Evolutionary conservation across 768 basidiomycete species (phyloP).

Genomic region (Leucocoprinus sp.): DNA sequence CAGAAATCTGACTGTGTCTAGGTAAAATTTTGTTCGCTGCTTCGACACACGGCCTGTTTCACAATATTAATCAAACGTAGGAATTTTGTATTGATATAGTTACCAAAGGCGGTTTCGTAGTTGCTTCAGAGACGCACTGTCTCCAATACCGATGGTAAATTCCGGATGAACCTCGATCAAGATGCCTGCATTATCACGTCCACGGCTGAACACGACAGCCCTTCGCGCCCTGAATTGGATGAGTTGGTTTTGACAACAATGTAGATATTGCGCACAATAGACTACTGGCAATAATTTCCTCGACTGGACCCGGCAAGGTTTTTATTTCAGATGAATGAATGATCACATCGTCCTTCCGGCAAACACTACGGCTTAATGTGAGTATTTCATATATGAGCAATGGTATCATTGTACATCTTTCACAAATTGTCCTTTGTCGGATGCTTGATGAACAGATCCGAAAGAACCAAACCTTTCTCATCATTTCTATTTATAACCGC

Average conservation of each 20-base stretch:
- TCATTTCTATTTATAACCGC: too few species aligned
- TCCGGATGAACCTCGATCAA: slow-evolving; percentile 23
- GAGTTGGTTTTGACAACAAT: too few species aligned
- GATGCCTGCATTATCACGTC: slow-evolving; percentile 25
- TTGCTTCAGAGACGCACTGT: slow-evolving; percentile 18
- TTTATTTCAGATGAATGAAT: slow-evolving; percentile 29
- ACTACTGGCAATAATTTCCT: slow-evolving; percentile 19
- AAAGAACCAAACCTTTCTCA: slow-evolving; percentile 33
- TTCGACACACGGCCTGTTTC: slow-evolving; percentile 33
- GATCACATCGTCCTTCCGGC: slow-evolving; percentile 33
- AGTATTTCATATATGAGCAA: neutral
- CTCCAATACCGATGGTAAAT: slow-evolving; percentile 20
- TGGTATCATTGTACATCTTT: slow-evolving; percentile 26
- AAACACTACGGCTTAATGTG: slow-evolving; percentile 20
- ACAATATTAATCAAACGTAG: neutral
- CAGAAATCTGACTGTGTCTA: slow-evolving; percentile 37
- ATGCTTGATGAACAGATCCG: slow-evolving; percentile 35
- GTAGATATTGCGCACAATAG: slow-evolving; percentile 16
- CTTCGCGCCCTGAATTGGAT: slow-evolving; percentile 19
- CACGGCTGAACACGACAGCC: slow-evolving; percentile 37
- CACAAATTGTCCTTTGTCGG: slow-evolving; percentile 34
- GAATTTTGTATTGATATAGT: slow-evolving; percentile 5
- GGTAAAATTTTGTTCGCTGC: slow-evolving; percentile 39
- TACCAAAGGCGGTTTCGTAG: slow-evolving; percentile 31
- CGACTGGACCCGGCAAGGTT: slow-evolving; percentile 28